Base-by-base conservation (phyloP, 805 yeast species). In the Dipodascus albidus region DNA sequence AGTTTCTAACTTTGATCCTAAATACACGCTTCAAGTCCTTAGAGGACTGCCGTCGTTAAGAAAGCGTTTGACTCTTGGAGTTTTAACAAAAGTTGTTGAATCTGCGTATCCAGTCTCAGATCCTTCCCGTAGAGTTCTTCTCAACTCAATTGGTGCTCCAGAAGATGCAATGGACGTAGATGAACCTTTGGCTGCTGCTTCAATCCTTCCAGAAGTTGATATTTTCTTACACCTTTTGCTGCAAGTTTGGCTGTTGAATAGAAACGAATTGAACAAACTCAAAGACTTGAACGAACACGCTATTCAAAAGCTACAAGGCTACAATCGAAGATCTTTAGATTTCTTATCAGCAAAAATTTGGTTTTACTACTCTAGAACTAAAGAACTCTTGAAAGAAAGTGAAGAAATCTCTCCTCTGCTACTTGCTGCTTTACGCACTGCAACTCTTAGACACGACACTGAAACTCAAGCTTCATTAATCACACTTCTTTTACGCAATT, bases 381-480 rank as follows among this genome's bases (percentile, higher is more conserved):
- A 81, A 59, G 98, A 91, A 71, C 70, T 83, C 53, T 53, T 60
- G 14, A 64, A 61, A 38, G 59, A 64, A 47, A 71, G 81, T 59
- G 70, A 80, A 55, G 71, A 75, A 50, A 68, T 78, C n/a, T 80
- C 95, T 66, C 78, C 87, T 3, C 80, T 77, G 44, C 74, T 91
- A 66, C 78, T 88, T 67, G 70, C 75, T 21, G 87, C 85, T 9
- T 75, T 93, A 62, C 82, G 96, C 70, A 84, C 93, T 2, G 89
- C 97, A 2, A 82, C 96, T 19, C 77, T 93, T 59, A 83, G 96
- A 62, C 96, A 91, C 64, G 97, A 93, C 67, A 77, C 78, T 54
- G 99, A 93, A 70, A 88, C 96, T 0, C 85, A 85, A 55, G 96
- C 96, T 3, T 81, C 87, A 59, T 74, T 90, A 53, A 84, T 88